Base-by-base conservation (phyloP, 2,329 filamentous ascomycete genomes). In the Paecilomyces sp. region DNA sequence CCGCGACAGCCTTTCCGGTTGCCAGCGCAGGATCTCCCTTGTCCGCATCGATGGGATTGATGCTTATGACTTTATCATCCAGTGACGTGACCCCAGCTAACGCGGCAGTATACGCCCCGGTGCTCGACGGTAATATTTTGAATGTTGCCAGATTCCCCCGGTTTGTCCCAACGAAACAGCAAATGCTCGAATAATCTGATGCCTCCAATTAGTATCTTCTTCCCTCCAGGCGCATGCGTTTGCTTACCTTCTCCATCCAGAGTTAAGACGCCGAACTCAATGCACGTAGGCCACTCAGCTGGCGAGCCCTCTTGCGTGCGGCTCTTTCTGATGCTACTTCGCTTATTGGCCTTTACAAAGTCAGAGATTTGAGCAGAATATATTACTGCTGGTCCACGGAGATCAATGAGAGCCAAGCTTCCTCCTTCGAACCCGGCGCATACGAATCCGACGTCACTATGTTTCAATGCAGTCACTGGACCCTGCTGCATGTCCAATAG, bases 231-330 rank as follows among this genome's bases (percentile, higher is more conserved):
- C 15, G 3, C 28, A 24, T 34, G 1, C 54, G 18, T 36, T n/a
- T 25, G 22, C 71, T 65, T 74, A 82, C 80, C 87, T 70, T 97
- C 93, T n/a, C 88, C 90, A 52, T 97, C 94, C 3, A 97, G 78
- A 2, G 90, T 95, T 86, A 99, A 88, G 54, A 96, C 91, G 57
- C 91, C 91, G 76, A 97, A 99, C 70, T 97, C 91, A 30, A 97
- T 86, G 31, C 80, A 82, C 0, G 91, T 91, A 0, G 91, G 86
- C 84, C 87, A 95, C 68, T 97, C 92, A 55, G 79, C 71, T 57
- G 80, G 79, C 1, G 78, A 71, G 3, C 79, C 73, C 4, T 81
- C 73, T 25, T 79, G 74, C 57, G 74, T 78, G 30, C 80, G 83
- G 60, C 80, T 82, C 77, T 78, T 74, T 82, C 78, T 68, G 67